These are phyloP conservation scores for Senecio squalidus DNA, from an alignment of 140 eudicot genomes.

Conservation along the genomic window DNA sequence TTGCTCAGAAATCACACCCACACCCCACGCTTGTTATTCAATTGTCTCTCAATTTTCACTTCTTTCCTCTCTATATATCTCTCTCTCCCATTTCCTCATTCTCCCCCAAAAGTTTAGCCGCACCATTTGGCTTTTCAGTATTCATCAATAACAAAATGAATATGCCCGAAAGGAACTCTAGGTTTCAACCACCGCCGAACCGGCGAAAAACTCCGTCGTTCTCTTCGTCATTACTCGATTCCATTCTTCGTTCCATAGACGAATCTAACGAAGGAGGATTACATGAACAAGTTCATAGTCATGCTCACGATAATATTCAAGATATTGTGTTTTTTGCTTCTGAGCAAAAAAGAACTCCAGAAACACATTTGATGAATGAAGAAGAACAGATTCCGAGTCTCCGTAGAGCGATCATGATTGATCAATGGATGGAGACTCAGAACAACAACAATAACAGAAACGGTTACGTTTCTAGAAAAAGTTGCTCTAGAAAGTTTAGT, in stretches of 20 bases:
- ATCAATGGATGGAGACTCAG: constrained; percentile 69
- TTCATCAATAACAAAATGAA: constrained; percentile 13
- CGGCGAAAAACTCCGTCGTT: constrained; percentile 63
- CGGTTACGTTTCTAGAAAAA: constrained; percentile 5
- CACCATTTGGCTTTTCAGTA: constrained; percentile 38
- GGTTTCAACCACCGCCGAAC: constrained; percentile 18
- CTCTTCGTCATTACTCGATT: constrained; percentile 72
- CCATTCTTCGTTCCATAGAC: constrained; percentile 70
- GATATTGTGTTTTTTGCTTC: not conserved
- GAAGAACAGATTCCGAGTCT: constrained; percentile 47
- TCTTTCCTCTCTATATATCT: constrained; percentile 10
- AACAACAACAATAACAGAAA: not conserved
- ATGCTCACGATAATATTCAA: constrained; percentile 12
- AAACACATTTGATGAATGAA: constrained; percentile 16
- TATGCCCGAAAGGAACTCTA: constrained; percentile 13
- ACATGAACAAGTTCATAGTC: not conserved
- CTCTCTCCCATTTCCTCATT: not conserved
- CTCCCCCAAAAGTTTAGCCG: constrained; percentile 41
- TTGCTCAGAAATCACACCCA: constrained; percentile 25
- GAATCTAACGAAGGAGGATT: constrained; percentile 21
- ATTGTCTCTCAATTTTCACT: not conserved
- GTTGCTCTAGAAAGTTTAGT: constrained; percentile 21
- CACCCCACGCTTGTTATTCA: constrained; percentile 18
- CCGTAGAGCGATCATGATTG: constrained; percentile 69
- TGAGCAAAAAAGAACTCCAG: constrained; percentile 13